Evolutionary conservation across 257 asterid genomes (phyloP).

Genomic region (Echium plantagineum): DNA sequence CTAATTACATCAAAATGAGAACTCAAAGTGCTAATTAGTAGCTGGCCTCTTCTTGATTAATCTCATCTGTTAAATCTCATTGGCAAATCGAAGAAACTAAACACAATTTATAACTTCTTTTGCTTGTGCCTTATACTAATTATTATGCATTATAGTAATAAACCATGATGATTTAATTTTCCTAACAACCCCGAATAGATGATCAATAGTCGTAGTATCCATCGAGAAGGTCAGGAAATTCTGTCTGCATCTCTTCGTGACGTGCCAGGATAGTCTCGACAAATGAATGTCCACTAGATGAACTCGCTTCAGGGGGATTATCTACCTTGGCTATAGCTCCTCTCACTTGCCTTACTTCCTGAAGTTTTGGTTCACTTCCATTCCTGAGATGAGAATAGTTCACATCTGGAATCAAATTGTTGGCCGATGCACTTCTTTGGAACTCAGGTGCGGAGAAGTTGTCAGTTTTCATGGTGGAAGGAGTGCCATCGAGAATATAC

Average conservation of each 20-base stretch:
- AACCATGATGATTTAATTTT: not conserved
- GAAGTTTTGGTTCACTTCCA: constrained; percentile 1
- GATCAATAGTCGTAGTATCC: constrained; percentile 38
- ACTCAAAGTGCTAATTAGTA: too few relatives aligned
- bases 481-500: constrained; percentile 22
- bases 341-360: constrained; percentile 3
- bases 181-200: not conserved
- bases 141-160: not conserved
- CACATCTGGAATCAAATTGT: constrained; percentile 9
- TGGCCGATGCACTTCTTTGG: constrained; percentile 10
- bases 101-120: too few relatives aligned
- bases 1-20: too few relatives aligned
- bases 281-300: constrained; percentile 42
- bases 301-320: constrained; percentile 8
- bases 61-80: too few relatives aligned
- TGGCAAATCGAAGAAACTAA: too few relatives aligned
- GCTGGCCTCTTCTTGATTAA: too few relatives aligned
- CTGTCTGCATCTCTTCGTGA: constrained; percentile 54
- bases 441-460: constrained; percentile 17
- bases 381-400: constrained; percentile 7
- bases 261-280: constrained; percentile 72
- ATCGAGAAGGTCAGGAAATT: constrained; percentile 47
- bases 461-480: constrained; percentile 6
- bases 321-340: constrained; percentile 5
- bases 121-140: too few relatives aligned